phyloP scores from a whole-genome alignment of 2,329 filamentous ascomycete genomes.

The Cytospora schulzeri region DNA sequence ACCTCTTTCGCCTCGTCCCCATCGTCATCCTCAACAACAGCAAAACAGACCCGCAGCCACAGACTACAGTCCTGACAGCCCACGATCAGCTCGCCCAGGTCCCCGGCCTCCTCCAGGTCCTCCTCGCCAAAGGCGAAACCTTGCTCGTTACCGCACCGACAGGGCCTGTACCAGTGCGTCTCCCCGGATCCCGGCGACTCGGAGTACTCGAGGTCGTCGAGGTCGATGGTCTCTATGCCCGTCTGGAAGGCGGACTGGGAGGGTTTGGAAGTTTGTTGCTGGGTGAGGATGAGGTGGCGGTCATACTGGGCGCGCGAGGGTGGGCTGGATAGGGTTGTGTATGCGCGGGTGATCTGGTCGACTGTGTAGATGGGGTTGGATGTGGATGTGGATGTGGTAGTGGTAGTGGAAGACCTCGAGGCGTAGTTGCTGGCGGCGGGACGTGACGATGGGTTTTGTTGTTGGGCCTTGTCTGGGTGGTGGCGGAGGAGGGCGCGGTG shows the following conservation, averaged over 20 bases:
- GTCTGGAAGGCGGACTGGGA: slow-evolving; percentile 49
- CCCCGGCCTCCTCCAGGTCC: slow-evolving; percentile 61
- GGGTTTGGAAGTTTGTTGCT: slow-evolving; percentile 21
- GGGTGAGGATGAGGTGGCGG: slow-evolving; percentile 43
- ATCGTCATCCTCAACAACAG: slow-evolving; percentile 47
- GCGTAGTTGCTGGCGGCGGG: slow-evolving; percentile 20
- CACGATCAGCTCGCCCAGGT: slow-evolving; percentile 63
- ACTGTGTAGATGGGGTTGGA: slow-evolving; percentile 57
- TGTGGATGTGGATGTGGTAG: slow-evolving; percentile 63
- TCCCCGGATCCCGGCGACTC: slow-evolving; percentile 36
- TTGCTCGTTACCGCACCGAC: slow-evolving; percentile 64
- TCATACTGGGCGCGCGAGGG: slow-evolving; percentile 57
- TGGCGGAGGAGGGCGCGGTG: slow-evolving; percentile 64
- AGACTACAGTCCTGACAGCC: slow-evolving; percentile 68
- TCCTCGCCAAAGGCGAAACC: slow-evolving; percentile 62
- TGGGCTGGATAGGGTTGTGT: slow-evolving; percentile 55
- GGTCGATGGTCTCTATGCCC: slow-evolving; percentile 64
- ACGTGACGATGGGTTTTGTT: background rate
- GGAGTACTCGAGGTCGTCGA: slow-evolving; percentile 64
- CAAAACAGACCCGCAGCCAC: slow-evolving; percentile 67
- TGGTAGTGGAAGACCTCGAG: slow-evolving; percentile 62
- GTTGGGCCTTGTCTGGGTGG: slow-evolving; percentile 62
- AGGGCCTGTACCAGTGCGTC: slow-evolving; percentile 57
- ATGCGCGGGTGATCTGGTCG: slow-evolving; percentile 66
- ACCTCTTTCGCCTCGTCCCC: slow-evolving; percentile 7